Base-by-base conservation (phyloP, 2,329 filamentous ascomycete genomes). In the Didymella lethalis region DNA sequence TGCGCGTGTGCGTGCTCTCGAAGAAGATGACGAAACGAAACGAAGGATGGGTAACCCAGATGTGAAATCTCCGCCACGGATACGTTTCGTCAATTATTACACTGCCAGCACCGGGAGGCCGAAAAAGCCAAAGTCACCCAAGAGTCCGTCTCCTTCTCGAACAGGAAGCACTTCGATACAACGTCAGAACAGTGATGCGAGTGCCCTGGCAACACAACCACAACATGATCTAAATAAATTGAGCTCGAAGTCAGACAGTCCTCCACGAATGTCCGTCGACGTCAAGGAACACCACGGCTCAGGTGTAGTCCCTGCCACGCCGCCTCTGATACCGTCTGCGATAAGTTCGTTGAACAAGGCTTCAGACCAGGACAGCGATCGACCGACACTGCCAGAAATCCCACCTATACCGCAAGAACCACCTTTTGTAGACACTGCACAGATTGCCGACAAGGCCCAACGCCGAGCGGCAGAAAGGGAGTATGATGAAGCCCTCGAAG, bases 11-110 rank as follows among this genome's bases (percentile, higher is more conserved):
- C 85, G 91, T 53, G 85, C 83, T 1, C 79, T 96, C 10, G 92
- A 96, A 72, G 88, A 91, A 69, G 85, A 91, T 56, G 86, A 89
- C 14, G 79, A 81, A 41, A 72, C 65, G 43, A 75, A 51, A 55
- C 66, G 70, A 59, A 72, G 54, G 64, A 71, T 64, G 32, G 71
- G 59, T 36, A 71, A 70, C 66, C 73, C 64, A n/a, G 68, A 60
- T 23, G 63, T 65, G 49, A 67, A 50, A 46, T 70, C 61, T 63
- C 79, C 79, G 2, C 79, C 81, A 2, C 82, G 89, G 51, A 85
- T 95, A 11, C 85, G 92, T 16, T 97, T 97, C 69, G 83, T 92
- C 57, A 97, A 97, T 72, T 97, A 96, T 74, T 97, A 94, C 73
- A 96, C 93, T 1, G 85, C 90, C n/a, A 93, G 90, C 64, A 89